Evolutionary conservation across 176 grass and related monocot species (phyloP).

Genomic region (Neostapfia colusana): DNA sequence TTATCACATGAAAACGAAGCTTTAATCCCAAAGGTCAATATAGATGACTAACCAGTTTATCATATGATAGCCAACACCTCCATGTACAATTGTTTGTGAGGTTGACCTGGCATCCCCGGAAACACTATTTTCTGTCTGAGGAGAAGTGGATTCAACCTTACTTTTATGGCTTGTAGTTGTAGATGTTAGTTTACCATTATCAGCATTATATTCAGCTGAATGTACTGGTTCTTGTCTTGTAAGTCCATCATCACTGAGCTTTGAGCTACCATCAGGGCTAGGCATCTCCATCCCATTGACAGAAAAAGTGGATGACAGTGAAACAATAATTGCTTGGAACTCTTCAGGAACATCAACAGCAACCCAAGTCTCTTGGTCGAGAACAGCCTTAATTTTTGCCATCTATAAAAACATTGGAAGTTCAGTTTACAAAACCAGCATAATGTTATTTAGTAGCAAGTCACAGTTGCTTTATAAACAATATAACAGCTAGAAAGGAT

Average conservation of each 20-base stretch:
- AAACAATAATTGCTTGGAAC: conserved; percentile 91
- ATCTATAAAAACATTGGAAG: conserved; percentile 56
- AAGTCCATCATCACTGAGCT: conserved; percentile 44
- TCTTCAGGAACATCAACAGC: conserved; percentile 92
- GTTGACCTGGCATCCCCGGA: conserved; percentile 45
- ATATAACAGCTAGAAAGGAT: background rate
- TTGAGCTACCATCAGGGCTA: conserved; percentile 41
- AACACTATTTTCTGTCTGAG: conserved; percentile 55
- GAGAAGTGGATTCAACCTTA: conserved; percentile 56
- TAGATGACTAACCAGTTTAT: conserved; percentile 97
- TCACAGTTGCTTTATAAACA: background rate
- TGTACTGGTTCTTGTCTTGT: conserved; percentile 44
- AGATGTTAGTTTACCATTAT: conserved; percentile 57
- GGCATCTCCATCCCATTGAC: conserved; percentile 68
- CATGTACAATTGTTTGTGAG: conserved; percentile 72
- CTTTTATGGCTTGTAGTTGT: conserved; percentile 45
- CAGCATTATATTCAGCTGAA: conserved; percentile 50
- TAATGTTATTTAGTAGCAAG: background rate
- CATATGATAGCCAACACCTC: conserved; percentile 99
- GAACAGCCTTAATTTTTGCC: conserved; percentile 97
- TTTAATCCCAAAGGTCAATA: conserved; percentile 30
- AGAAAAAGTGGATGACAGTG: conserved; percentile 70
- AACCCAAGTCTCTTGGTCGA: conserved; percentile 97
- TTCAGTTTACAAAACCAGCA: conserved; percentile 30
- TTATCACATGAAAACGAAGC: conserved; percentile 10